Evolutionary conservation across 2,329 filamentous ascomycete genomes (phyloP), one percentile per base, ranked within the genome.

Genomic region (Macrophomina tecta): DNA sequence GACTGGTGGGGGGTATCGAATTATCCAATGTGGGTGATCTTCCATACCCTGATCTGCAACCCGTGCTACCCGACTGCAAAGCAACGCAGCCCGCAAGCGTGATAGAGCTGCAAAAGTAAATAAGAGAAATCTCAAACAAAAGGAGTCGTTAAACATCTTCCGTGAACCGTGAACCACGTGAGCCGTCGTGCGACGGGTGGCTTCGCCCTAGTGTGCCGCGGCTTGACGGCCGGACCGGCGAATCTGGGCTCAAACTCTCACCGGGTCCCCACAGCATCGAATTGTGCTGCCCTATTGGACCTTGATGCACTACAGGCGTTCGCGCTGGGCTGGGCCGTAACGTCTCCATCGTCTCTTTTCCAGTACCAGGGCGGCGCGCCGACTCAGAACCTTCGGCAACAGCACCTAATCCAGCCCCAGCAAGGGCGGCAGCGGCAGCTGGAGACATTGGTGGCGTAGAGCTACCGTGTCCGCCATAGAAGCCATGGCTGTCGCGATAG

Each of bases 251-350:
- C 68, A 71, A 77, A 40, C 23, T 45, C 4, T 56, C 51, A 14
- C 30, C 38, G 14, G 67, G 42, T 36, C 51, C 66, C 42, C 46
- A 65, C 45, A 60, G 30, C 49, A 58, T 67, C 70, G 49, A 72
- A 63, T 14, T 66, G 66, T 56, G 52, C 68, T 56, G 51, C 68
- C 71, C 60, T 66, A 70, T 58, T 69, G 73, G 18, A 69, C 67
- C 60, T 60, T 84, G 81, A 67, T 86, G 84, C 67, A 86, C 85
- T 16, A 90, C 79, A 0, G 89, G 86, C 3, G 86, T 88, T 64
- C 88, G 84, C 18, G 85, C 87, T 16, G 89, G 89, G n/a, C 89
- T 86, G n/a, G 86, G 84, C 69, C 72, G 73, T 38, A 75, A 64
- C 34, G 69, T 70, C 61, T 74, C 73, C 48, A 65, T 51, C 18